Percentiles rank a stretch among this genome's conserved stretches.
Conservation (phyloP, 139 green algal genomes). For the Chlorella sp. region DNA sequence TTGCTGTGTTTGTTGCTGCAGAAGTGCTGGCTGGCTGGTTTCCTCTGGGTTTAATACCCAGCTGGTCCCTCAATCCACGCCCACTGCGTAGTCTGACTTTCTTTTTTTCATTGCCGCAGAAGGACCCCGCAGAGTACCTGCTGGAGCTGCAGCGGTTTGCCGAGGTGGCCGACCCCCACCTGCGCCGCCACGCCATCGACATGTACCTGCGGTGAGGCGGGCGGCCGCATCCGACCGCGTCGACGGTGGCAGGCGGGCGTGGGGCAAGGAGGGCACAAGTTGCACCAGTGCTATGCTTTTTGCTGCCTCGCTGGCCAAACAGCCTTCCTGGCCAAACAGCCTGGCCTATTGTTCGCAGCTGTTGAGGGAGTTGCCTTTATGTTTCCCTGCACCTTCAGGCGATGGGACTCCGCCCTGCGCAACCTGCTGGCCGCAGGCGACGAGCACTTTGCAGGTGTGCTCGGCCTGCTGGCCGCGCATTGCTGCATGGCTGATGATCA, state of each 20-base stretch:
- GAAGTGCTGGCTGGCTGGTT: background rate
- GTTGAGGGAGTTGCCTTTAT: background rate
- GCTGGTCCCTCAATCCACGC: too few species aligned
- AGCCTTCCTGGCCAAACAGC: too few species aligned
- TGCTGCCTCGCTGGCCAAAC: too few species aligned
- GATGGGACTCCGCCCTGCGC: constrained; percentile 65
- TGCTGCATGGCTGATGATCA: too few species aligned
- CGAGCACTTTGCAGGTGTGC: constrained; percentile 50
- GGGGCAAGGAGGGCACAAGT: too few species aligned
- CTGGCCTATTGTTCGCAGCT: too few species aligned
- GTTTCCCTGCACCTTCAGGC: constrained; percentile 11
- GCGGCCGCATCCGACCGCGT: too few species aligned
- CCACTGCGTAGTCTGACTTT: too few species aligned
- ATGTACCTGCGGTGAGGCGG: constrained; percentile 61
- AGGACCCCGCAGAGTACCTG: constrained; percentile 93
- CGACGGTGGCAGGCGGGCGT: too few species aligned
- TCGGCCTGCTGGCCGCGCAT: too few species aligned
- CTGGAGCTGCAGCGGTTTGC: constrained; percentile 78
- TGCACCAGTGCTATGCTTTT: too few species aligned
- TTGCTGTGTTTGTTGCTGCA: background rate
- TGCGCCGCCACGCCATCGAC: constrained; percentile 77
- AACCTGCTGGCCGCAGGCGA: constrained; percentile 70
- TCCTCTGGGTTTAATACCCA: too few species aligned
- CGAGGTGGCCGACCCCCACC: constrained; percentile 9
- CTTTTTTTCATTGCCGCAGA: constrained; percentile 44